Evolutionary conservation across 306 rosid species (phyloP).

Genomic region (Leucaena leucocephala): DNA sequence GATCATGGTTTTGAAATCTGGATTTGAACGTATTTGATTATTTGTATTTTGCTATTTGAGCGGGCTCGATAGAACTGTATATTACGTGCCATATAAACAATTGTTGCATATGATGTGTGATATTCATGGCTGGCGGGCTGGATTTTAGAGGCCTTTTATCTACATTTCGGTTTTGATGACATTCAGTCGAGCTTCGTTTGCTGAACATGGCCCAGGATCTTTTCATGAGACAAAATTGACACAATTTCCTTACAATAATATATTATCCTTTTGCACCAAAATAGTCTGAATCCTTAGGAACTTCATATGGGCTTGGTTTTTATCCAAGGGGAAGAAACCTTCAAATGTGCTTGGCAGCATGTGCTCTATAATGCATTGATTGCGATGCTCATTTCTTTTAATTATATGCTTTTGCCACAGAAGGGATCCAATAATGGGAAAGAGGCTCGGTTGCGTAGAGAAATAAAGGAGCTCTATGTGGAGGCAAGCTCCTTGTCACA

Average conservation of each 20-base stretch:
- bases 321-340: background rate
- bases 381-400: conserved; percentile 24
- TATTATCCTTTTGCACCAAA: conserved; percentile 13
- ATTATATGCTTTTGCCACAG: conserved; percentile 43
- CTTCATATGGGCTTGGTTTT: background rate
- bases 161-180: background rate
- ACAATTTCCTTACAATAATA: background rate
- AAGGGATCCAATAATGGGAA: conserved; percentile 45
- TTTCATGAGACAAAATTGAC: background rate
- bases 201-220: conserved; percentile 12
- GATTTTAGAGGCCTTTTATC: background rate
- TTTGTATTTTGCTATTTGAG: background rate
- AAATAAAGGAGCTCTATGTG: conserved; percentile 71
- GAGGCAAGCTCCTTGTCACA: conserved; percentile 82
- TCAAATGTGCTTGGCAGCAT: background rate
- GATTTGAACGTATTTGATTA: background rate
- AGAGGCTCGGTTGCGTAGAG: conserved; percentile 56
- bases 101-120: background rate
- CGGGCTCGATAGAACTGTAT: conserved; percentile 5
- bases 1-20: background rate
- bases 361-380: background rate
- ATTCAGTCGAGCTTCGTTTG: background rate
- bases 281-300: background rate
- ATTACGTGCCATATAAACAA: background rate
- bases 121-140: background rate